A percentile compares a stretch with the other conserved stretches of the same genome.
These are phyloP conservation scores for Psilocybe cyanescens DNA, from an alignment of 768 basidiomycete genomes.

Conservation along the genomic window DNA sequence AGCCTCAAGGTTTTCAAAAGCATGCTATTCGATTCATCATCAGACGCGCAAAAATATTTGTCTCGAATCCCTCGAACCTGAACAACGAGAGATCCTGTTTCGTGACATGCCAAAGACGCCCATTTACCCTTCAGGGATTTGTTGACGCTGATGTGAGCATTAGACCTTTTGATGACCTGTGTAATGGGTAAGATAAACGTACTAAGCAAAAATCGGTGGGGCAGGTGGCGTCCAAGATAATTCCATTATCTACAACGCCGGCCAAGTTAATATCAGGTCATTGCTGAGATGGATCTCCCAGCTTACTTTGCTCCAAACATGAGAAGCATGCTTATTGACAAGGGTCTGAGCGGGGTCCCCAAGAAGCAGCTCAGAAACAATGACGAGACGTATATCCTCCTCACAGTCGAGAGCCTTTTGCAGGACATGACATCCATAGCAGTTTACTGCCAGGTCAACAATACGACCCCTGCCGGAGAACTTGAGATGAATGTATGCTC, in stretches of 20 bases:
- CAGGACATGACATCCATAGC: constrained; percentile 87
- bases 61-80: constrained; percentile 53
- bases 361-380: constrained; percentile 82
- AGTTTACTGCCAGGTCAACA: constrained; percentile 87
- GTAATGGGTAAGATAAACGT: constrained; percentile 28
- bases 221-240: constrained; percentile 86
- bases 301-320: constrained; percentile 88
- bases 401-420: constrained; percentile 92
- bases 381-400: constrained; percentile 80
- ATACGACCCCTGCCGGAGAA: constrained; percentile 63
- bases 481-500: not conserved
- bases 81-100: constrained; percentile 87
- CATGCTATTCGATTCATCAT: constrained; percentile 51
- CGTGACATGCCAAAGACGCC: constrained; percentile 88
- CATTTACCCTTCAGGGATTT: constrained; percentile 87
- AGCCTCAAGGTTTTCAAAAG: constrained; percentile 85
- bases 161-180: not conserved
- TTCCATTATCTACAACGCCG: constrained; percentile 75
- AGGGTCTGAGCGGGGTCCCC: constrained; percentile 87
- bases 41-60: not conserved
- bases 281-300: not conserved
- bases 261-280: not conserved
- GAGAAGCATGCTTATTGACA: constrained; percentile 89
- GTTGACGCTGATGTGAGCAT: constrained; percentile 63
- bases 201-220: constrained; percentile 89